Conservation (phyloP, 2,329 filamentous ascomycete species). For the Penicillium expansum region DNA sequence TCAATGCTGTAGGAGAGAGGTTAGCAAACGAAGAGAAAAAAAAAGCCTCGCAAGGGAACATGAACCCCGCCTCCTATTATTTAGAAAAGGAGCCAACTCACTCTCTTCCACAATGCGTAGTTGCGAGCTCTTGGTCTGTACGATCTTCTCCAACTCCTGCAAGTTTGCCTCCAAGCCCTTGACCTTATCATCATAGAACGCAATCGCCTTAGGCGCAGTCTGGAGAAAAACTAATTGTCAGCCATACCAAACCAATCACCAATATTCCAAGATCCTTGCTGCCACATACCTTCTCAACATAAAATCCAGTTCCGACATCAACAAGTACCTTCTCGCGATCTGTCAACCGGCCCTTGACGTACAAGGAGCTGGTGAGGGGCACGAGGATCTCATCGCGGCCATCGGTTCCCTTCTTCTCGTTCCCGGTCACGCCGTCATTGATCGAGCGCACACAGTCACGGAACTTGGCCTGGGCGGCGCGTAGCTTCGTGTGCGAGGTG, state of each 20-base stretch:
- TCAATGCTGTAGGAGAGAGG: slow-evolving; percentile 40
- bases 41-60: not conserved
- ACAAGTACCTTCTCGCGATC: slow-evolving; percentile 77
- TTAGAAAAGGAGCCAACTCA: slow-evolving; percentile 38
- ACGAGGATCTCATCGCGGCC: slow-evolving; percentile 65
- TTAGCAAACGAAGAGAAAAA: slow-evolving; percentile 18
- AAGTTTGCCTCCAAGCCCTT: slow-evolving; percentile 64
- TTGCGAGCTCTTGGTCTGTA: slow-evolving; percentile 77
- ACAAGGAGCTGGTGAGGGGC: slow-evolving; percentile 91
- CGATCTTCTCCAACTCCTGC: slow-evolving; percentile 65
- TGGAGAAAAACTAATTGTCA: slow-evolving; percentile 19
- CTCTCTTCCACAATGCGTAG: slow-evolving; percentile 86
- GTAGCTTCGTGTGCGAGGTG: slow-evolving; percentile 82
- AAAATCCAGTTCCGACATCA: slow-evolving; percentile 91
- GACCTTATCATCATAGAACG: slow-evolving; percentile 67
- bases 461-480: slow-evolving; percentile 87
- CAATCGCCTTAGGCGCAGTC: slow-evolving; percentile 59
- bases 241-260: not conserved
- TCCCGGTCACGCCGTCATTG: slow-evolving; percentile 52
- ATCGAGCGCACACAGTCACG: slow-evolving; percentile 83
- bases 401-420: slow-evolving; percentile 34
- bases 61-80: not conserved
- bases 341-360: slow-evolving; percentile 79
- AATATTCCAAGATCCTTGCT: not conserved
- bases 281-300: slow-evolving; percentile 75